These are phyloP conservation scores for Dillenia turbinata DNA, from an alignment of 164 flowering plant genomes.

Conservation along the genomic window DNA sequence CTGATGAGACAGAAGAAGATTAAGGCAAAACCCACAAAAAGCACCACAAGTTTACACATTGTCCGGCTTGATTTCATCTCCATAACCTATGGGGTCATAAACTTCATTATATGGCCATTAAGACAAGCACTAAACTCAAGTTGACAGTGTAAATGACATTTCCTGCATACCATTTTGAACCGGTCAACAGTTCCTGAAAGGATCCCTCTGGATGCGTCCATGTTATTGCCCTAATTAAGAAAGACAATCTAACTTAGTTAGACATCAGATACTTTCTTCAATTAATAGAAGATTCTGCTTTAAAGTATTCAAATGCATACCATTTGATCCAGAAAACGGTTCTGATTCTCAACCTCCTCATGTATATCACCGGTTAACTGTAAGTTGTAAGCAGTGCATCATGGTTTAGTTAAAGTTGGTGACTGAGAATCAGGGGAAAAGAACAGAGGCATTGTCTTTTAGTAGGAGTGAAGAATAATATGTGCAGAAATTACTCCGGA, in stretches of 20 bases:
- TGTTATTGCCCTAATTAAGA: constrained; percentile 60
- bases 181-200: constrained; percentile 86
- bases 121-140: not conserved
- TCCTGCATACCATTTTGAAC: constrained; percentile 57
- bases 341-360: constrained; percentile 63
- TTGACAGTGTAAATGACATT: not conserved
- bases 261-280: no score
- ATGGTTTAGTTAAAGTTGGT: no score
- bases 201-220: constrained; percentile 86
- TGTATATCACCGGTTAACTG: constrained; percentile 73
- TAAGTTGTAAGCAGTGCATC: no score
- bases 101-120: not conserved
- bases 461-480: no score
- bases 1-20: constrained; percentile 51
- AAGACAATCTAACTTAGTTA: constrained; percentile 4
- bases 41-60: constrained; percentile 49
- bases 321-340: constrained; percentile 50
- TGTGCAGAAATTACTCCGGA: no score
- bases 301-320: constrained; percentile 20
- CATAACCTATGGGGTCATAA: constrained; percentile 45
- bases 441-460: no score
- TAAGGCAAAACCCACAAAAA: constrained; percentile 48
- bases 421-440: no score
- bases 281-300: no score
- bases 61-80: constrained; percentile 70